These are phyloP conservation scores for Boletus rufocinnamomeus DNA, from an alignment of 768 basidiomycete genomes.

Conservation along the genomic window DNA sequence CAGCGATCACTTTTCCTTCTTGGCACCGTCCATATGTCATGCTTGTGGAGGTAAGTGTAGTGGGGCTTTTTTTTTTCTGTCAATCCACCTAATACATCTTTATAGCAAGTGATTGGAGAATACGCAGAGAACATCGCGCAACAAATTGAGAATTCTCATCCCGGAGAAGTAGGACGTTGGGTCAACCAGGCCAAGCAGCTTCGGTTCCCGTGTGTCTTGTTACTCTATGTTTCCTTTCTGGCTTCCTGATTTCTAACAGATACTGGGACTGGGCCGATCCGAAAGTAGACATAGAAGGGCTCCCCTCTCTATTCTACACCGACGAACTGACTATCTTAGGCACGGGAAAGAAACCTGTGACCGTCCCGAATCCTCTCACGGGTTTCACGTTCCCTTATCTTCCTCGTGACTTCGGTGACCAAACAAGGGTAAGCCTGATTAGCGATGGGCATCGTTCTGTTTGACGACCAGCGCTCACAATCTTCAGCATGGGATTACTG, in stretches of 20 bases:
- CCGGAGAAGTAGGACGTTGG: constrained; percentile 23
- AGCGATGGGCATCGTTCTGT: neutral
- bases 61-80: neutral
- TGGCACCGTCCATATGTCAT: constrained; percentile 34
- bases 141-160: constrained; percentile 26
- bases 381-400: constrained; percentile 19
- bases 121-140: constrained; percentile 26
- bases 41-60: constrained; percentile 27
- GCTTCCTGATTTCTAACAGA: constrained; percentile 10
- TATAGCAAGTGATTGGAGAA: constrained; percentile 32
- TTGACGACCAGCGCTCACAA: neutral
- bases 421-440: constrained; percentile 6
- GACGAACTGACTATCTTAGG: constrained; percentile 15
- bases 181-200: constrained; percentile 23
- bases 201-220: constrained; percentile 30
- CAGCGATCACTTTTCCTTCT: constrained; percentile 23
- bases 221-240: neutral
- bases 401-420: constrained; percentile 24
- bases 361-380: constrained; percentile 23
- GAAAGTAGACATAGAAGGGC: constrained; percentile 17
- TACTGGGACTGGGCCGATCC: constrained; percentile 35
- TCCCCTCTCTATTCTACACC: constrained; percentile 24
- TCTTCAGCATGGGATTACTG: constrained; percentile 10
- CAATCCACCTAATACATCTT: neutral
- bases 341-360: constrained; percentile 4